Conservation (phyloP, 768 basidiomycete species). For the Boletus coccyginus region DNA sequence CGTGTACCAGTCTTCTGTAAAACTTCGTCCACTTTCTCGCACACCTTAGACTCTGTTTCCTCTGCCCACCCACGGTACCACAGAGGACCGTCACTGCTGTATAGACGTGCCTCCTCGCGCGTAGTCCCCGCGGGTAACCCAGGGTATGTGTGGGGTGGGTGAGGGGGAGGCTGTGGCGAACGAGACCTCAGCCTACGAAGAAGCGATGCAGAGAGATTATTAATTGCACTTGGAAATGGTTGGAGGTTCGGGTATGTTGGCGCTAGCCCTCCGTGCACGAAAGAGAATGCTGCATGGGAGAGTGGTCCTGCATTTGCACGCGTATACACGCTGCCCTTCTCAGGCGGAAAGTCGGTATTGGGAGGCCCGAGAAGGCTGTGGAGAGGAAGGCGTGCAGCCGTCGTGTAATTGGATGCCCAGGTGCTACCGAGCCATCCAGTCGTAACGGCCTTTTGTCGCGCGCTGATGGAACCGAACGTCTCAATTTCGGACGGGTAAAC, state of each 20-base stretch:
- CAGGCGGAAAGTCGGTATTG: slow-evolving; percentile 57
- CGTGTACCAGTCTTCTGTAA: slow-evolving; percentile 74
- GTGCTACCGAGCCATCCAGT: slow-evolving; percentile 75
- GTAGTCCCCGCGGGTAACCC: slow-evolving; percentile 68
- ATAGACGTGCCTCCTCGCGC: slow-evolving; percentile 65
- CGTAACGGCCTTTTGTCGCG: slow-evolving; percentile 71
- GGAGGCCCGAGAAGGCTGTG: slow-evolving; percentile 67
- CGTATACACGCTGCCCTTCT: slow-evolving; percentile 27
- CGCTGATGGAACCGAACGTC: slow-evolving; percentile 71
- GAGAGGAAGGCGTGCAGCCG: slow-evolving; percentile 76
- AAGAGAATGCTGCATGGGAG: slow-evolving; percentile 81
- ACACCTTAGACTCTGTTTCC: slow-evolving; percentile 65
- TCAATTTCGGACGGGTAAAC: slow-evolving; percentile 79
- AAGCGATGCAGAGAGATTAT: slow-evolving; percentile 66
- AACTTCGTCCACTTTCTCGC: slow-evolving; percentile 68
- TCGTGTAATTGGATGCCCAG: slow-evolving; percentile 86
- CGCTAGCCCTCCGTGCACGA: slow-evolving; percentile 90
- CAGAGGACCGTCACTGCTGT: slow-evolving; percentile 75
- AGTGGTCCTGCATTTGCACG: slow-evolving; percentile 45
- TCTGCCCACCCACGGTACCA: slow-evolving; percentile 97
- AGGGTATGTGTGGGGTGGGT: slow-evolving; percentile 76
- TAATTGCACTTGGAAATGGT: slow-evolving; percentile 85
- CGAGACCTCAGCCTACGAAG: slow-evolving; percentile 68
- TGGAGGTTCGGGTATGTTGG: slow-evolving; percentile 70
- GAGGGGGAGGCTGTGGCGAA: slow-evolving; percentile 63